Evolutionary conservation across 2,329 filamentous ascomycete species (phyloP).

Genomic region (Aspergillus sp.): DNA sequence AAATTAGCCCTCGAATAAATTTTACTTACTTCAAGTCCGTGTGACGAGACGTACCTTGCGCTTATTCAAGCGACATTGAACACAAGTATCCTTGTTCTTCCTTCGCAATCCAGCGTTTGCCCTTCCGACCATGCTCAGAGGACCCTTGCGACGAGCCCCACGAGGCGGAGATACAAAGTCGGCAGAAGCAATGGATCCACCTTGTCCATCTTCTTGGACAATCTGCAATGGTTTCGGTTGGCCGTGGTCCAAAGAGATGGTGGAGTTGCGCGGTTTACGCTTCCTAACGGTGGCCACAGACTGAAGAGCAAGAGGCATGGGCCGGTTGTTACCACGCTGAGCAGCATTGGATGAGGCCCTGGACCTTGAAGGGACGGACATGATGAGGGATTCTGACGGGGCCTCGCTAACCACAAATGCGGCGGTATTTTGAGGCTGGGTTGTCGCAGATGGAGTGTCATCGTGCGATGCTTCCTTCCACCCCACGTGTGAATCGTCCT

Average conservation of each 20-base stretch:
- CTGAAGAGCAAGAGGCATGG: constrained; percentile 34
- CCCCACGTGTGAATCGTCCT: constrained; percentile 18
- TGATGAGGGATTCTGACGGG: constrained; percentile 17
- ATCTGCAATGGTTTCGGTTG: constrained; percentile 34
- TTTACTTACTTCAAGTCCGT: not conserved
- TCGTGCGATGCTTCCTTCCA: constrained; percentile 27
- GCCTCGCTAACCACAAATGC: constrained; percentile 33
- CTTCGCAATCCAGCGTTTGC: constrained; percentile 38
- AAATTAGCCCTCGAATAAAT: constrained; percentile 14
- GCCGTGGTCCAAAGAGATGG: constrained; percentile 23
- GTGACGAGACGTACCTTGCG: constrained; percentile 31
- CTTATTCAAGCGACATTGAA: constrained; percentile 41
- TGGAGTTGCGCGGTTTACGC: constrained; percentile 27
- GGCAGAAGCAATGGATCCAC: constrained; percentile 37
- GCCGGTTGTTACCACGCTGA: constrained; percentile 29
- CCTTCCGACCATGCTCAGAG: constrained; percentile 33
- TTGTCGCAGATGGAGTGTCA: constrained; percentile 17
- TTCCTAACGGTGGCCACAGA: constrained; percentile 33
- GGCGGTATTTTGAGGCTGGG: constrained; percentile 23
- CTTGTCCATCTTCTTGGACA: constrained; percentile 40
- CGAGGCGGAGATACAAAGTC: constrained; percentile 38
- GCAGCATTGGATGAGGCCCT: constrained; percentile 35
- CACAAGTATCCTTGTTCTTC: constrained; percentile 42
- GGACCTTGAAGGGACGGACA: not conserved
- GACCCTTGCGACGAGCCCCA: constrained; percentile 40